Evolutionary conservation across 306 rosid genomes (phyloP).

Genomic region (Malus sylvestris): DNA sequence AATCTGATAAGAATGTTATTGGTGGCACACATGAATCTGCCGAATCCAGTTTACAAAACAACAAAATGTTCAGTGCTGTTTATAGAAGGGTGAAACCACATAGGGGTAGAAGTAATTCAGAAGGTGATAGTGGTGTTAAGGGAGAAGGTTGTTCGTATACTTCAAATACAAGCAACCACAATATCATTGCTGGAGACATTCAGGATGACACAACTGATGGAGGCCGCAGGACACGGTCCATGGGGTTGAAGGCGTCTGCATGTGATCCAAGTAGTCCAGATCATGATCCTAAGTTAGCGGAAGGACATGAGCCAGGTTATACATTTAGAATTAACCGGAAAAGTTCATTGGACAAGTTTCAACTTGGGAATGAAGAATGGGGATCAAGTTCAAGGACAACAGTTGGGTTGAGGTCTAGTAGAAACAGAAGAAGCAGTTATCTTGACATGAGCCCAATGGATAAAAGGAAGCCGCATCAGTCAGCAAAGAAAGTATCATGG

Average conservation of each 20-base stretch:
- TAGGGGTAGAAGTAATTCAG: slow-evolving; percentile 40
- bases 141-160: slow-evolving; percentile 57
- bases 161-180: slow-evolving; percentile 44
- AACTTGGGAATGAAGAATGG: slow-evolving; percentile 43
- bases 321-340: slow-evolving; percentile 35
- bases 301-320: slow-evolving; percentile 43
- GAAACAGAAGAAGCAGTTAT: slow-evolving; percentile 62
- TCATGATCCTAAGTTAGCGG: slow-evolving; percentile 31
- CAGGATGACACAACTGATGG: slow-evolving; percentile 41
- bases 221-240: slow-evolving; percentile 36
- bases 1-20: slow-evolving; percentile 23
- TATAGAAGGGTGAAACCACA: slow-evolving; percentile 69
- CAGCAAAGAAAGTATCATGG: slow-evolving; percentile 66
- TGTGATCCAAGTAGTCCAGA: slow-evolving; percentile 27
- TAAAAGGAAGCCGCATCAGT: slow-evolving; percentile 47
- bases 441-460: slow-evolving; percentile 52
- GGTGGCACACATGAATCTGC: slow-evolving; percentile 28
- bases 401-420: slow-evolving; percentile 82
- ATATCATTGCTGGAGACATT: slow-evolving; percentile 34
- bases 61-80: slow-evolving; percentile 73
- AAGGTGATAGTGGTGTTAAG: slow-evolving; percentile 36
- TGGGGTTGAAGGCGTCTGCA: slow-evolving; percentile 39
- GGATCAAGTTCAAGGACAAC: slow-evolving; percentile 66
- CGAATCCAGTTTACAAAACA: slow-evolving; percentile 35
- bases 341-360: slow-evolving; percentile 35